Evolutionary conservation across 345 rosid species (phyloP), one percentile per base, ranked within the genome.

Genomic region (Gossypium australe): DNA sequence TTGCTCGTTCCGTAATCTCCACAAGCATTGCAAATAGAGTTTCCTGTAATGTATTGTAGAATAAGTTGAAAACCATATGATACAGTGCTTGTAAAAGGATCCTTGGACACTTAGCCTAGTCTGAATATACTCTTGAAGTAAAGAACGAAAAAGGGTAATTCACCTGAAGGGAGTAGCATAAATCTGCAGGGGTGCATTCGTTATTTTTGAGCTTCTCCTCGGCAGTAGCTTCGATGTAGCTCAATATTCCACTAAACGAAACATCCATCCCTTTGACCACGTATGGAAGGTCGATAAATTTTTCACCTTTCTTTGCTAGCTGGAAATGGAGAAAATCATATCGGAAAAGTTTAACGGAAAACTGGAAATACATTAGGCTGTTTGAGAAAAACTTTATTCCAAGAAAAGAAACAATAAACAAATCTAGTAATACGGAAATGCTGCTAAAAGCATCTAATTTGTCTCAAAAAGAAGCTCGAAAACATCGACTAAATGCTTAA

Each of bases 261-360:
- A 93, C 98, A 85, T 95, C 97, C 99, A 95, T 95, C 62, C 99
- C 98, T 87, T 95, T 93, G 56, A 95, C 98, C 74, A 86, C 97
- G 60, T 92, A 93, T 2, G 99, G 99, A 27, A 95, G 89, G 77
- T 93, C 98, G 9, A 93, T 87, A 82, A 95, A 93, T 51, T 88
- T 75, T 13, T 89, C 97, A 57, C 99, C 99, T 82, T 91, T 91
- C 89, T 95, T 95, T 0, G 98, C 99, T 66, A 95, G 94, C 99
- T 93, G 85, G 51, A 58, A 57, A 47, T 76, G 41, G 74, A 75
- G 20, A 76, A 67, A 62, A 18, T 49, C 34, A 9, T 12, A 34
- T 47, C 11, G 77, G 64, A 47, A 47, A 65, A 67, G 18, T 49
- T 22, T 70, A 63, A 63, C 1, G 7, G 10, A 51, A 73, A 69